Base-by-base conservation (phyloP, 768 basidiomycete genomes). In the Chalciporus pseudorubinellus region DNA sequence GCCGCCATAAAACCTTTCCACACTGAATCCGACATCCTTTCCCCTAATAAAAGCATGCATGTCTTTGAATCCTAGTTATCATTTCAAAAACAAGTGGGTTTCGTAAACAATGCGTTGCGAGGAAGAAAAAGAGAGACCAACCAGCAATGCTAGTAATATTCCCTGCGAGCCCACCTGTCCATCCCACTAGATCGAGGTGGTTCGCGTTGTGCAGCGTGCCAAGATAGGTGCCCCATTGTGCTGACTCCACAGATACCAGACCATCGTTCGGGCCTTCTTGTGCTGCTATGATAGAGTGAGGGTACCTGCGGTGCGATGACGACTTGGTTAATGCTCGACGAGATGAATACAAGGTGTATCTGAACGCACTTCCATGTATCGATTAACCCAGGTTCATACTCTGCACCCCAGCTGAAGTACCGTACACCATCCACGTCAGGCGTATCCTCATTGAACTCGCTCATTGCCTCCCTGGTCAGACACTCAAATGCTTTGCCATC, bases 381-480 rank as follows among this genome's bases (percentile, higher is more conserved):
- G 40, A 98, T 84, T 43, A 95, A 70, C 1, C 90, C 89, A 6
- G 97, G 95, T 14, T 87, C 81, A 63, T 94, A 94, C 12, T 78
- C 78, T 3, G 97, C 97, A 11, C 97, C 97, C 91, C 93, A 99
- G 62, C 90, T 93, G 59, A 90, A 95, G 69, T 99, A 99, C 56
- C 81, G 78, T 48, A 98, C 87, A 20, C 80, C 82, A 1, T 80
- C 75, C 0, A 86, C 79, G 59, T 98, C 85, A 0, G 90, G 88
- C 0, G 91, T 91, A 31, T 85, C 77, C 50, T 87, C 81, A 64
- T 99, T 99, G 72, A 99, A 99, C 45, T 77, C 70, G 31, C 78
- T 79, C 95, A 98, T 99, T 54, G 83, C 84, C 24, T 86, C 83
- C 8, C 85, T 69, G 0, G 93, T 95, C 40, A 99, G 82, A 50